Conservation (phyloP, 1,284 basidiomycete species). For the Ustilago vetiveriae region DNA sequence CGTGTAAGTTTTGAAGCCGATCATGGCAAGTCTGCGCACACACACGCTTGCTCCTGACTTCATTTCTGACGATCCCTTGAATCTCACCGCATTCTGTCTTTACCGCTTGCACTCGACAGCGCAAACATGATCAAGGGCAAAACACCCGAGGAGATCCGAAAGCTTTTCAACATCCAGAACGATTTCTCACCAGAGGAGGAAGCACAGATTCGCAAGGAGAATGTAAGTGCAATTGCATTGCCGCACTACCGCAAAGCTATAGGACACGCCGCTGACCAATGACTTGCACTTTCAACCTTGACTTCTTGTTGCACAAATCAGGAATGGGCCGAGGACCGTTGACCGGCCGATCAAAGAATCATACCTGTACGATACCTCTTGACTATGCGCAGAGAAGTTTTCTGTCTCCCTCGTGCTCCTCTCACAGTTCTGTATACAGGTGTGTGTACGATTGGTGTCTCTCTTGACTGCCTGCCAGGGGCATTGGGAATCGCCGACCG, state of each 20-base stretch:
- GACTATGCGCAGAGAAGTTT: slow-evolving; percentile 1
- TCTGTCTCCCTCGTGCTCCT: not conserved
- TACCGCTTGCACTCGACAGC: slow-evolving; percentile 17
- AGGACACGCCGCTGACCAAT: not conserved
- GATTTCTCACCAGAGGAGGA: slow-evolving; percentile 99
- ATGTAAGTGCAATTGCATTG: slow-evolving; percentile 74
- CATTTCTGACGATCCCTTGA: slow-evolving; percentile 2
- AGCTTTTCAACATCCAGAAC: slow-evolving; percentile 80
- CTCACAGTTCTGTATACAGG: not conserved
- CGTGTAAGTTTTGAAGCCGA: slow-evolving; percentile 70
- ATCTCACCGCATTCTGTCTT: not conserved
- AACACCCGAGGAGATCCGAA: slow-evolving; percentile 93
- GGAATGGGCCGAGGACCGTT: slow-evolving; percentile 67
- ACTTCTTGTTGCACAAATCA: slow-evolving; percentile 10
- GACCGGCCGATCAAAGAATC: slow-evolving; percentile 2
- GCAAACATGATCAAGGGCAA: slow-evolving; percentile 99
- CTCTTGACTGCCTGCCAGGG: no score
- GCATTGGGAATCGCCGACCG: no score
- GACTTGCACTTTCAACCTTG: slow-evolving; percentile 1
- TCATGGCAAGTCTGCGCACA: no score
- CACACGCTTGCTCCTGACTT: no score
- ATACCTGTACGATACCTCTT: slow-evolving; percentile 4
- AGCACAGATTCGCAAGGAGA: slow-evolving; percentile 99
- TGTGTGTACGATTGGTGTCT: not conserved
- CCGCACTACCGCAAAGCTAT: no score